Conservation (phyloP, 2,329 filamentous ascomycete species). For the Elsinoe perseae region DNA sequence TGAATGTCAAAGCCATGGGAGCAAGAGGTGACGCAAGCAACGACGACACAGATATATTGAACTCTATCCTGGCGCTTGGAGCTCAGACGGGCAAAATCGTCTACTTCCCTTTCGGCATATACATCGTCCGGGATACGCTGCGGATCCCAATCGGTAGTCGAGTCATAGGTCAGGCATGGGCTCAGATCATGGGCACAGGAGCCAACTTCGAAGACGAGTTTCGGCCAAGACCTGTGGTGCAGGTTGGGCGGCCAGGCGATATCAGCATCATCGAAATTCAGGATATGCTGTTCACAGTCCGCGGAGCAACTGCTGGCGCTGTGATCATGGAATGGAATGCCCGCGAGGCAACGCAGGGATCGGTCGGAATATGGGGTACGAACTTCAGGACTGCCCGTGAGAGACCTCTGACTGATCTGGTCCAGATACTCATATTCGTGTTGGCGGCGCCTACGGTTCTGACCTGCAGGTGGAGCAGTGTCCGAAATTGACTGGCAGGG, state of each 20-base stretch:
- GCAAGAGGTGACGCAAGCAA: conserved; percentile 53
- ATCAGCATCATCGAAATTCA: conserved; percentile 44
- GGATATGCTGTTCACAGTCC: conserved; percentile 47
- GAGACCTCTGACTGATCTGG: background rate
- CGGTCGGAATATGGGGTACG: conserved; percentile 39
- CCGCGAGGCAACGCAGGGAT: conserved; percentile 38
- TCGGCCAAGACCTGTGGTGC: conserved; percentile 43
- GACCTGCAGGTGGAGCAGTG: conserved; percentile 35
- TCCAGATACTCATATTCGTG: background rate
- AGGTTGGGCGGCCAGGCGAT: conserved; percentile 46
- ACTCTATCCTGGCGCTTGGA: conserved; percentile 35
- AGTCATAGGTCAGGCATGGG: conserved; percentile 50
- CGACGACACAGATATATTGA: conserved; percentile 86
- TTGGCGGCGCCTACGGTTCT: conserved; percentile 30
- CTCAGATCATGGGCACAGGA: conserved; percentile 44
- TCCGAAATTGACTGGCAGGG: conserved; percentile 27
- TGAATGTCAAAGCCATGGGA: conserved; percentile 38
- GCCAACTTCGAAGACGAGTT: conserved; percentile 37
- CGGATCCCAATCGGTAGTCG: conserved; percentile 42
- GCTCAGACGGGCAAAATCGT: conserved; percentile 31
- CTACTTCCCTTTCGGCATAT: conserved; percentile 39
- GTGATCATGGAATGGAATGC: conserved; percentile 46
- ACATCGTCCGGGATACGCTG: conserved; percentile 42
- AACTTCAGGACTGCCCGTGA: conserved; percentile 24
- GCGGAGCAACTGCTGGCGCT: conserved; percentile 38